Base-by-base conservation (phyloP, 257 asterid species). In the Lantana camara region DNA sequence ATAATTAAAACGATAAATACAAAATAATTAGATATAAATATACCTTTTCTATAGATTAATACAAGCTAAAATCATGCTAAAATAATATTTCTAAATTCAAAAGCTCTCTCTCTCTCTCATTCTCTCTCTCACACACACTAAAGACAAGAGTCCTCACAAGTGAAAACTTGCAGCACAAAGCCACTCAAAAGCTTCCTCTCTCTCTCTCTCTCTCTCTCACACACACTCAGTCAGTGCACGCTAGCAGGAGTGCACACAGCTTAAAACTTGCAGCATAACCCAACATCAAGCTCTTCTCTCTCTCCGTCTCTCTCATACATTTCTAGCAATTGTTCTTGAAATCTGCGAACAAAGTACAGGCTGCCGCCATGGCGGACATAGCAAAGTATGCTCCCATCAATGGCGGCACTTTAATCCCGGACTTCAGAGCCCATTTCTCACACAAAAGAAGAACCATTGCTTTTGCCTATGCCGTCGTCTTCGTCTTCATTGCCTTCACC, bases 401-500 rank as follows among this genome's bases (percentile, higher is more conserved):
- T 51, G 85, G 85, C 50, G 85, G 88, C 41, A 73, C 46, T 35
- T 14, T 83, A 57, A 47, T 83, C 65, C 81, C 96, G 47, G 85
- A 85, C 71, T 37, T 83, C 57, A 89, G 76, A 67, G 14, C 77
- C 68, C 85, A 89, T n/a, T 76, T 89, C 15, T 52, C 84, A 9
- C 15, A 66, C 20, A 81, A 77, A 56, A 67, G 70, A 66, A 76
- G 75, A 63, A 78, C 80, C 1, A 73, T 72, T 0, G 68, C 82
- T 44, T 60, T 80, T 41, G 91, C 84, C 0, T 85, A 83, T 67
- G 85, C 59, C 1, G 76, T 78, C 34, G 38, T 89, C 37, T 85
- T 89, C 52, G 35, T 73, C 37, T 84, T 90, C 80, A 72, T 86
- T 60, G 93, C 85, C 56, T 72, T 85, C 75, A 80, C 97, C 29